Conservation (phyloP, 805 yeast genomes). For the Phaffomyces opuntiae region DNA sequence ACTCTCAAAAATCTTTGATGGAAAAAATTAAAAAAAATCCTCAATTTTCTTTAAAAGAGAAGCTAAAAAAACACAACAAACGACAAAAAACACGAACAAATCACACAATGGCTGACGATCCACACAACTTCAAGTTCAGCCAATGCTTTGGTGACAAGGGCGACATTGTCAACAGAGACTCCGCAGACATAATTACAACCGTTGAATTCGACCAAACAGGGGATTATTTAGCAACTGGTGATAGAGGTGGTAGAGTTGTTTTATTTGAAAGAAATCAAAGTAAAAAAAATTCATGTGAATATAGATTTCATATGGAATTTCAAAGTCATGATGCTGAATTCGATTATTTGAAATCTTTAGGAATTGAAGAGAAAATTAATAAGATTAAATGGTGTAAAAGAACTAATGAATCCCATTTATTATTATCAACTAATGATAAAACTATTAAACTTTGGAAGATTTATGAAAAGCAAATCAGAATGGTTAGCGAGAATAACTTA, state of each 20-base stretch:
- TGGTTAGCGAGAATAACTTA: slow-evolving; percentile 87
- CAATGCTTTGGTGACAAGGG: slow-evolving; percentile 99
- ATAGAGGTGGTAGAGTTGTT: slow-evolving; percentile 96
- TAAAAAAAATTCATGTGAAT: slow-evolving; percentile 77
- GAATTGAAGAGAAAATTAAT: slow-evolving; percentile 96
- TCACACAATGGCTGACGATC: slow-evolving; percentile 24
- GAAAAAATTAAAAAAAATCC: too few relatives aligned
- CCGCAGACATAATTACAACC: slow-evolving; percentile 91
- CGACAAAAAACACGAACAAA: not conserved
- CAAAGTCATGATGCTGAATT: slow-evolving; percentile 98
- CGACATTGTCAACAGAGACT: slow-evolving; percentile 89
- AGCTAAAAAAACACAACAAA: not conserved
- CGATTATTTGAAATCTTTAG: slow-evolving; percentile 90
- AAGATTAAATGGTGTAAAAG: slow-evolving; percentile 94
- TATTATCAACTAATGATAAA: slow-evolving; percentile 91
- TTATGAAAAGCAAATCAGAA: slow-evolving; percentile 82
- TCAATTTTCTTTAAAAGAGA: too few relatives aligned
- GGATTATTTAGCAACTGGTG: slow-evolving; percentile 95
- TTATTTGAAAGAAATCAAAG: slow-evolving; percentile 81
- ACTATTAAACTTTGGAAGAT: slow-evolving; percentile 98
- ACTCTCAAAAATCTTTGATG: too few relatives aligned
- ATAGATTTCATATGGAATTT: slow-evolving; percentile 92
- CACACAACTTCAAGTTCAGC: slow-evolving; percentile 59
- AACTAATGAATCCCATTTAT: slow-evolving; percentile 82
- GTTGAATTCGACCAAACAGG: slow-evolving; percentile 96